phyloP scores from a whole-genome alignment of 257 asterid genomes.

The Solanum habrochaites region DNA sequence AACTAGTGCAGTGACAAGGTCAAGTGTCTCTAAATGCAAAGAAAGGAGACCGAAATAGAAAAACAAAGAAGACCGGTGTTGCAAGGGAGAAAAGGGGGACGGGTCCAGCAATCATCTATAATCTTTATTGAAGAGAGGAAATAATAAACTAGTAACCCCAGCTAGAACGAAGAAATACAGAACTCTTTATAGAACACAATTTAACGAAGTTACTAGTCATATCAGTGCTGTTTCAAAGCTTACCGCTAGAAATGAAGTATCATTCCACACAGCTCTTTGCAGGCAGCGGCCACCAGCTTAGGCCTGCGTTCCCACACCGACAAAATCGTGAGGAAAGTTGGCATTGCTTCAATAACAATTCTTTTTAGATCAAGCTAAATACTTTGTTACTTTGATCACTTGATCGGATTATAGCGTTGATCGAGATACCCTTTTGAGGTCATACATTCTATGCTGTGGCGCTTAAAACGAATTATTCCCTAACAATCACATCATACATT shows the following conservation, averaged over 20 bases:
- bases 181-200: not conserved
- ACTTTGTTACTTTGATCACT: slow-evolving; percentile 88
- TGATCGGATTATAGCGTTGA: slow-evolving; percentile 86
- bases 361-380: slow-evolving; percentile 80
- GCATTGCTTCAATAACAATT: slow-evolving; percentile 97
- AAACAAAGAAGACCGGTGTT: not conserved
- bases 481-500: slow-evolving; percentile 86
- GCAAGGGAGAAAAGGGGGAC: not conserved
- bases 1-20: not conserved
- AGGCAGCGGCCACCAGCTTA: slow-evolving; percentile 59
- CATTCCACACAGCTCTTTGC: slow-evolving; percentile 97
- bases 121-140: not conserved
- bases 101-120: not conserved
- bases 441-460: slow-evolving; percentile 72
- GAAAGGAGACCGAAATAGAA: not conserved
- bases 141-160: not conserved
- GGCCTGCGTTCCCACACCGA: slow-evolving; percentile 93
- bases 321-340: slow-evolving; percentile 94
- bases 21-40: not conserved
- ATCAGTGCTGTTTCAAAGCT: slow-evolving; percentile 14
- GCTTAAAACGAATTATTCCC: slow-evolving; percentile 88
- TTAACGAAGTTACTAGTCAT: not conserved
- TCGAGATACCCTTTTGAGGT: slow-evolving; percentile 91
- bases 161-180: not conserved
- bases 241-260: slow-evolving; percentile 89